Conservation (phyloP, 2,329 filamentous ascomycete species). For the Microsporum audouinii region DNA sequence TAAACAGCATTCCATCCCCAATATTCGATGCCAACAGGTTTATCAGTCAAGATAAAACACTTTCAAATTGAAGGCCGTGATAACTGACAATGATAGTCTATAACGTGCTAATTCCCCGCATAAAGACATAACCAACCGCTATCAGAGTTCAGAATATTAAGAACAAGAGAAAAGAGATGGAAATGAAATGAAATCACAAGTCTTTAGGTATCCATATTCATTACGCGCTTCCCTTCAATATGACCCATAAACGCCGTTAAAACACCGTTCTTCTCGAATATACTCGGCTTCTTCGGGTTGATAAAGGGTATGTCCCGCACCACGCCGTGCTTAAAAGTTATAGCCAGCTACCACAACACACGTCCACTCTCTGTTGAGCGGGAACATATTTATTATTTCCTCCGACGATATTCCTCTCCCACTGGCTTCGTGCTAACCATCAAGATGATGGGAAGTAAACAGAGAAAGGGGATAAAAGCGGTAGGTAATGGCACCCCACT, state of each 20-base stretch:
- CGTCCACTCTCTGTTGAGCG: not conserved
- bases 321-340: not conserved
- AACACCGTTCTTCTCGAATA: conserved; percentile 4
- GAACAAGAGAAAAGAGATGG: not conserved
- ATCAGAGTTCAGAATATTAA: not conserved
- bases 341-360: not conserved
- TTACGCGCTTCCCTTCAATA: conserved; percentile 4
- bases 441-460: not conserved
- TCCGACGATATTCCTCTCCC: not conserved
- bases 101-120: conserved; percentile 3
- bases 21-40: not conserved
- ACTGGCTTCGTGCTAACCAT: not conserved
- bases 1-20: not conserved
- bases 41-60: not conserved
- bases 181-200: not conserved
- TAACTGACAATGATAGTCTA: conserved; percentile 5
- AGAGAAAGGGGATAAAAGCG: not conserved
- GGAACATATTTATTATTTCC: not conserved
- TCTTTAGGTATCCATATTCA: conserved; percentile 2
- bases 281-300: not conserved
- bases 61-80: not conserved
- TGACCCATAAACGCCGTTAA: conserved; percentile 3
- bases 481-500: not conserved
- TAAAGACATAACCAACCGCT: conserved; percentile 5
- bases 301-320: not conserved